Evolutionary conservation across 306 rosid species (phyloP), one percentile per base, ranked within the genome.

Genomic region (Cicer bijugum): DNA sequence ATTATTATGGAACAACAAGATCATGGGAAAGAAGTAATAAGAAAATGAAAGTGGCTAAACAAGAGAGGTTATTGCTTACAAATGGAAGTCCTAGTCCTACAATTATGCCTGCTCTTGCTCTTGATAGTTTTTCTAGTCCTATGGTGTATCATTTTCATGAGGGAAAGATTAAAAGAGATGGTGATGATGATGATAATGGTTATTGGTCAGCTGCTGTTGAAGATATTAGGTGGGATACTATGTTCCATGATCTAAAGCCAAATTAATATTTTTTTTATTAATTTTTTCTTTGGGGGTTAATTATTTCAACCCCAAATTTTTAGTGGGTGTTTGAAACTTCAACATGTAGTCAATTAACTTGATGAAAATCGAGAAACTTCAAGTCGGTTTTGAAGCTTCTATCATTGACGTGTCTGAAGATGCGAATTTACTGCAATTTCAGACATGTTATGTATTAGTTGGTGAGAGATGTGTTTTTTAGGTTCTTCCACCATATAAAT

Each of bases 171-270:
- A 53, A 78, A 1, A 68, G 3, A 4, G 76, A 66, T 19, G 81
- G 82, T 43, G 53, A 43, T 9, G 53, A 65, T 42, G 84, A 81
- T 33, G 89, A 80, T 35, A 89, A 85, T 52, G 91, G 87, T 12
- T 89, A 89, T 40, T 92, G 96, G 96, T 83, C 87, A 5, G 69
- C 86, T 50, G 91, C 90, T 15, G 77, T 86, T 75, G 89, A 91
- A 85, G 95, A 91, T 23, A 80, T 94, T 86, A 91, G 91, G 92
- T 94, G 98, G 98, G 98, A 91, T 84, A 81, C 96, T n/a, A 75
- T 94, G 98, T 94, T 94, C 75, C 93, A 87, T 60, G 88, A 94
- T 80, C 85, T 94, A 71, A 91, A 87, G 77, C 98, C 98, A 78
- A 93, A 94, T 7, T 92, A 77, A 85, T 68, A 37, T 1, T 6